A percentile compares a stretch with the other conserved stretches of the same genome.
Evolutionary conservation across 805 yeast species (phyloP).

Genomic region (Debaryomyces maramus): DNA sequence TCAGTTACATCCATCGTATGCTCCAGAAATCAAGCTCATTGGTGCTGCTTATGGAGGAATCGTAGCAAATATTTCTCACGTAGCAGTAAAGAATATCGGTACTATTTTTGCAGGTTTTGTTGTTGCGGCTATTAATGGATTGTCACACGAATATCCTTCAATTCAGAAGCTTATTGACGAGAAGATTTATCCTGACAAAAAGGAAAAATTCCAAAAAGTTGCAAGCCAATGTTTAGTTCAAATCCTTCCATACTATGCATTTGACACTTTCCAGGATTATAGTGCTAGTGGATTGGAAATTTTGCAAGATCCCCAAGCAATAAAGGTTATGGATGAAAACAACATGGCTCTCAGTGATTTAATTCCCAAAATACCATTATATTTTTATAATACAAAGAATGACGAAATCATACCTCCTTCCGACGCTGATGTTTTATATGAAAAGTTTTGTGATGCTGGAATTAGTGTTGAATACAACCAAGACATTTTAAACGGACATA

Average conservation of each 20-base stretch:
- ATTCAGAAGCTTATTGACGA: conserved; percentile 7
- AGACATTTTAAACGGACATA: conserved; percentile 21
- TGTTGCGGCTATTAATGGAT: conserved; percentile 23
- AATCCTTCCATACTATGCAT: neutral
- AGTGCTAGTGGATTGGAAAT: conserved; percentile 9
- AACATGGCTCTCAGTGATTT: conserved; percentile 11
- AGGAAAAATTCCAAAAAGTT: conserved; percentile 1
- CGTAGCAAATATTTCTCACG: conserved; percentile 24
- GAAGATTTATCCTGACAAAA: conserved; percentile 2
- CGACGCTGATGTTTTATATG: conserved; percentile 12
- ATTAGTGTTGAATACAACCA: conserved; percentile 22
- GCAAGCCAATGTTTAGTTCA: conserved; percentile 1
- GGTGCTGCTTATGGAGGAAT: conserved; percentile 34
- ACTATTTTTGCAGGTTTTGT: conserved; percentile 22
- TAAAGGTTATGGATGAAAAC: conserved; percentile 11
- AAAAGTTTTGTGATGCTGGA: conserved; percentile 26
- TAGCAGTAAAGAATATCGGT: conserved; percentile 21
- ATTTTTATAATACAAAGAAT: conserved; percentile 21
- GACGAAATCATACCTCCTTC: conserved; percentile 26
- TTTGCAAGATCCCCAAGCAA: conserved; percentile 7
- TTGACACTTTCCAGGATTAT: conserved; percentile 1
- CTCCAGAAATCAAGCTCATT: conserved; percentile 23
- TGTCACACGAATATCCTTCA: conserved; percentile 26
- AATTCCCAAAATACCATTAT: conserved; percentile 25
- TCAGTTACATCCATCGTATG: conserved; percentile 25